Base-by-base conservation (phyloP, 495 filamentous ascomycete genomes). In the Friedmanniomyces endolithicus region DNA sequence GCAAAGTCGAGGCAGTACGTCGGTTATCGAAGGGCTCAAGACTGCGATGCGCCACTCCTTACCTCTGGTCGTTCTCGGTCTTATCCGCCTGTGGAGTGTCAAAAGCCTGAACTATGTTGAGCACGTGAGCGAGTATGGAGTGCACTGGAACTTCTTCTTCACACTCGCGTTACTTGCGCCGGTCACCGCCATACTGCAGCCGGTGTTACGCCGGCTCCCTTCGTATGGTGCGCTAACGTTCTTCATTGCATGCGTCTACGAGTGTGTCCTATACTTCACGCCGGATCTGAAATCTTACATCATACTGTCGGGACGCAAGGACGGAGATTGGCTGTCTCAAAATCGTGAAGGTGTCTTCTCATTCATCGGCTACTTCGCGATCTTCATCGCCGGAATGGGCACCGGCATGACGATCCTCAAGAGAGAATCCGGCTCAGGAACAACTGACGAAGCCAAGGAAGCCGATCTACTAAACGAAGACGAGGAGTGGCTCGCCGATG, bases 91-190 rank as follows among this genome's bases (percentile, higher is more conserved):
- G 17, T 83, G 84, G 52, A 94, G 81, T 61, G 90, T 97, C 63
- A 99, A 97, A 69, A 86, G 87, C 11, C 72, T 95, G 22, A 89
- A 96, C 64, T 97, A 97, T 65, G 89, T 89, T 1, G 92, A 97
- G 67, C 92, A 99, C 70, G 88, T 97, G 34, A 90, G 88, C 1
- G 92, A 99, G 62, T 99, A 99, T 63, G 92, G 92, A 29, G 87
- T 97, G 11, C 92, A 99, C 67, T 99, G 92, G 92, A 99, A 99
- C 68, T 99, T 99, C 68, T 99, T 99, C 73, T 97, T 99, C 69
- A 99, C 92, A 0, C 72, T 99, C 11, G 90, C 82, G 3, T 79
- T 96, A 24, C 70, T 99, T 31, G 88, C 90, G 1, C 89, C 89
- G 2, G 92, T 92, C 60, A 80, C 94, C 49, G 90, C 90, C n/a